phyloP scores from a whole-genome alignment of 768 basidiomycete genomes.

The Mycena haematopus region DNA sequence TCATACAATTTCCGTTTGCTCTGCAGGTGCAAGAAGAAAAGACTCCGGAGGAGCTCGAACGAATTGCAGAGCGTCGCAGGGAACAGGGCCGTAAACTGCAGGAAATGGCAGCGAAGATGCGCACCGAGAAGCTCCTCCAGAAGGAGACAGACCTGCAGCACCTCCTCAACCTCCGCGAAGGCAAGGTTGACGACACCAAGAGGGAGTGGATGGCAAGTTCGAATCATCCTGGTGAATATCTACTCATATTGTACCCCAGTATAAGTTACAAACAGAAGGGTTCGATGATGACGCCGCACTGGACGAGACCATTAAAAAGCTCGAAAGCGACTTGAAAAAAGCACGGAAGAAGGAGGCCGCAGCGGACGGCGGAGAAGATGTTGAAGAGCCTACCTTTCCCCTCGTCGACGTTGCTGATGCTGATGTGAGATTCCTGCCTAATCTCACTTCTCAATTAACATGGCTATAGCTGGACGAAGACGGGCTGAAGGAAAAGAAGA shows the following conservation, averaged over 20 bases:
- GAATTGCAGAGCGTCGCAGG: conserved; percentile 76
- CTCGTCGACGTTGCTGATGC: conserved; percentile 91
- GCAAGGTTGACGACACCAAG: conserved; percentile 63
- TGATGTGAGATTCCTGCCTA: conserved; percentile 42
- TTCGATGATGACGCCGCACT: conserved; percentile 81
- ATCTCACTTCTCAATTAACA: no score
- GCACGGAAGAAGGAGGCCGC: conserved; percentile 83
- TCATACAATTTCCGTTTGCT: conserved; percentile 89
- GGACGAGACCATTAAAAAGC: conserved; percentile 84
- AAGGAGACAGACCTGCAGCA: conserved; percentile 80
- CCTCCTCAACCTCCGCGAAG: conserved; percentile 68
- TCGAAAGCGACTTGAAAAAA: conserved; percentile 79
- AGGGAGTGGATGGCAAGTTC: conserved; percentile 75
- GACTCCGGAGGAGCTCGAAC: conserved; percentile 87
- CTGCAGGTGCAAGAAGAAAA: conserved; percentile 76
- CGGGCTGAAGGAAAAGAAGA: conserved; percentile 90
- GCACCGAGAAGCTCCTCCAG: conserved; percentile 82
- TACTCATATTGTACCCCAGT: conserved; percentile 42
- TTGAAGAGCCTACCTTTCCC: conserved; percentile 86
- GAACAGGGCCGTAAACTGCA: conserved; percentile 91
- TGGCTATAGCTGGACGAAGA: conserved; percentile 73
- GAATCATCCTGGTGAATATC: neutral
- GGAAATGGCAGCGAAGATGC: conserved; percentile 85
- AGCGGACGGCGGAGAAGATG: conserved; percentile 63
- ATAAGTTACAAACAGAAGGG: conserved; percentile 67